phyloP scores from a whole-genome alignment of 345 rosid genomes.

The Euphorbia pulcherrima region DNA sequence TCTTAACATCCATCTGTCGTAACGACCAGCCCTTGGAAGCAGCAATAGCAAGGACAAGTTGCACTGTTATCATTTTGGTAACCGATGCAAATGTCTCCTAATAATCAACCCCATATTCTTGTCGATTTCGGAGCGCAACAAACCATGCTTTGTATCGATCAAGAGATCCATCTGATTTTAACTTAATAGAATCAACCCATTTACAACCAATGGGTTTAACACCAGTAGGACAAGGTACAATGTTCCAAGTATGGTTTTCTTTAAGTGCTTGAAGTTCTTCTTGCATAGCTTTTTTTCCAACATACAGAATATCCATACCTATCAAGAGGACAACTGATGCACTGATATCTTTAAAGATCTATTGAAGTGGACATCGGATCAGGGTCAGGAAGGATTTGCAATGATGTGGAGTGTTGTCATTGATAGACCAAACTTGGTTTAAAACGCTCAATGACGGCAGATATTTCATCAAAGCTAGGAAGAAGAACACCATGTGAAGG shows the following conservation, averaged over 20 bases:
- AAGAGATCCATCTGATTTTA: neutral
- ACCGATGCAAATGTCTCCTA: neutral
- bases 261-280: neutral
- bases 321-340: neutral
- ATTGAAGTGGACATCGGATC: neutral
- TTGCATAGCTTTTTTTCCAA: neutral
- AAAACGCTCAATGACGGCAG: neutral
- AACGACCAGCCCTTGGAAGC: conserved; percentile 3
- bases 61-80: neutral
- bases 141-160: neutral
- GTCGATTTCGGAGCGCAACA: neutral
- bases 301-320: neutral
- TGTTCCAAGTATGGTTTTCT: neutral
- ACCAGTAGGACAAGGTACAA: neutral
- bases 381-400: neutral
- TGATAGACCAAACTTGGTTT: neutral
- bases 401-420: neutral
- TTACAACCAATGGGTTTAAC: neutral
- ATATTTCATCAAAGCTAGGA: too few relatives aligned
- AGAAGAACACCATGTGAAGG: too few relatives aligned
- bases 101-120: conserved; percentile 3
- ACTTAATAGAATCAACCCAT: neutral
- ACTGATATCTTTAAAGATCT: neutral
- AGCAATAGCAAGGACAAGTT: conserved; percentile 5
- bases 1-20: neutral